Base-by-base conservation (phyloP, 345 rosid species). In the Balakata baccata region DNA sequence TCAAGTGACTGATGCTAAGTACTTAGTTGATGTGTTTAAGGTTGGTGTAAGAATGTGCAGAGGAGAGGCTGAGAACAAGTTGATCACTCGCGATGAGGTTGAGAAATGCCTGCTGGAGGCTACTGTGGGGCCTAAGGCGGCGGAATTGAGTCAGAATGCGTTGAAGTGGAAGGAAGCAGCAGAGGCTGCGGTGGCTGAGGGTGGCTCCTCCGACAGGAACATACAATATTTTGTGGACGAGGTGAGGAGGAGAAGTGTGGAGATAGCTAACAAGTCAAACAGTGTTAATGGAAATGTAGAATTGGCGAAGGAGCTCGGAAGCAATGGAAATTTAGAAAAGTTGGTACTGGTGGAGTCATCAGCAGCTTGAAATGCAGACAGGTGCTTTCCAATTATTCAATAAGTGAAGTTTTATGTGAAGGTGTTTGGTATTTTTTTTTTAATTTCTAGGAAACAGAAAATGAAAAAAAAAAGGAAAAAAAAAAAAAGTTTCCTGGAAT, bases 1-100 rank as follows among this genome's bases (percentile, higher is more conserved):
- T 80, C 97, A 91, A 74, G 94, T 88, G 22, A 88, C 95, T 0
- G 75, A 93, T 56, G 91, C 98, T 0, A 82, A 84, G 61, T 94
- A 87, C 77, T 74, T 90, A 79, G 85, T 79, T 2, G 92, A 92
- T 1, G 90, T 87, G 50, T 88, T 85, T 59, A 86, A 86, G 78
- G 83, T 81, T 0, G 94, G 98, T 7, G 79, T 87, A 43, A 85
- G 92, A 18, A 81, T 94, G 77, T 73, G 93, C 82, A 84, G 93
- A 0, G 98, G 97, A 46, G 89, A 81, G 76, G 83, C 47, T 18
- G 90, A 74, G 46, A 91, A 91, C 38, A 84, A 80, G 86, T 56
- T 87, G 20, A 84, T 87, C 49, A 78, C 84, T 0, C 74, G 96
- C 43, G 96, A 89, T 18, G 96, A 86, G 83, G 86, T 92, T 50